These are phyloP conservation scores for Quercus wislizeni DNA, from an alignment of 306 rosid genomes.

Conservation along the genomic window DNA sequence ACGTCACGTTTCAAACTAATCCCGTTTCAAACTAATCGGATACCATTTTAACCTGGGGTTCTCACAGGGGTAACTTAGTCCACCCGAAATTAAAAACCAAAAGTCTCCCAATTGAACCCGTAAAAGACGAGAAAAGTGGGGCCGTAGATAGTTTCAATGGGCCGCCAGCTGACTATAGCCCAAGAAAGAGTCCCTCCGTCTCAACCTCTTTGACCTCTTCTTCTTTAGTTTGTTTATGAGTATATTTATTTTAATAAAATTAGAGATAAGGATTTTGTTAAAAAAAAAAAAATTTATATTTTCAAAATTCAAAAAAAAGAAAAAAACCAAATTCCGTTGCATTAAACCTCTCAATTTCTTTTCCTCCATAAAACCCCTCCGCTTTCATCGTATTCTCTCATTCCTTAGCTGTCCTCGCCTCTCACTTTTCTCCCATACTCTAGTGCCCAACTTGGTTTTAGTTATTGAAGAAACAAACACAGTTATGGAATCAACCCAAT, in stretches of 20 bases:
- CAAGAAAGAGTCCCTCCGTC: neutral
- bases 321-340: neutral
- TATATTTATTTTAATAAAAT: no score
- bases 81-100: neutral
- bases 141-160: neutral
- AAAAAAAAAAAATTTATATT: neutral
- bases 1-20: no score
- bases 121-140: neutral
- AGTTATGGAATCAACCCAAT: conserved; percentile 27
- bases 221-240: neutral
- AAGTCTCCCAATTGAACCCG: neutral
- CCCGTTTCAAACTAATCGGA: no score
- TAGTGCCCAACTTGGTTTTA: neutral
- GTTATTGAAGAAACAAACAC: neutral
- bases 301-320: no score
- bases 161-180: conserved; percentile 7
- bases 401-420: neutral
- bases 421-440: neutral
- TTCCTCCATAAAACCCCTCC: conserved; percentile 11
- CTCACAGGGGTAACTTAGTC: neutral
- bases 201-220: neutral
- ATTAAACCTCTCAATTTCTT: conserved; percentile 6
- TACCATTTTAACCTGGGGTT: no score
- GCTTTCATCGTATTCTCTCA: neutral
- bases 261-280: no score